phyloP scores from a whole-genome alignment of 2,329 filamentous ascomycete genomes.

The Phoma sp. region DNA sequence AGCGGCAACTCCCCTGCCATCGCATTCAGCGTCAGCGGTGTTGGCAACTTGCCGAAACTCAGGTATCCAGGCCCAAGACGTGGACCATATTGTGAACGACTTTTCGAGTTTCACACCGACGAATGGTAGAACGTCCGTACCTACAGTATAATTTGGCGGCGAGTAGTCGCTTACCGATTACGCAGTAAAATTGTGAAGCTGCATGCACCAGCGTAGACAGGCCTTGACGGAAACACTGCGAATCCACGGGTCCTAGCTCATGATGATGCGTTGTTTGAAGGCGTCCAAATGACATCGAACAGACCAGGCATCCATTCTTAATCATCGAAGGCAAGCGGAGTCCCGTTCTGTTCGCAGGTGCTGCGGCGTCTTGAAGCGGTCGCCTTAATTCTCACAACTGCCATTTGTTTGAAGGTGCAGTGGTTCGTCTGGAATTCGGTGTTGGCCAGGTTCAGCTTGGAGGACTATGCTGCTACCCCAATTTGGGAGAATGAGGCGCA shows the following conservation, averaged over 20 bases:
- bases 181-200: neutral
- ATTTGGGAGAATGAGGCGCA: slow-evolving; percentile 22
- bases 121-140: no score
- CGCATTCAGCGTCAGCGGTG: no score
- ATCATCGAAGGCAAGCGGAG: neutral
- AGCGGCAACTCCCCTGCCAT: no score
- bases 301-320: neutral
- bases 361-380: neutral
- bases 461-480: neutral
- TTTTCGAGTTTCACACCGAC: no score
- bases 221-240: neutral
- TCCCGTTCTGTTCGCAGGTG: neutral
- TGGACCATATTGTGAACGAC: no score
- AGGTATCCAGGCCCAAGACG: neutral
- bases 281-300: neutral
- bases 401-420: neutral
- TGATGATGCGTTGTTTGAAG: neutral
- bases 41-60: no score
- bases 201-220: neutral
- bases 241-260: neutral
- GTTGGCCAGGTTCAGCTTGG: neutral
- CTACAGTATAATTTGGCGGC: neutral
- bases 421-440: neutral
- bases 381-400: neutral
- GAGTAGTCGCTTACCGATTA: neutral